Conservation (phyloP, 2,329 filamentous ascomycete species). For the Pezicula rhizophila region DNA sequence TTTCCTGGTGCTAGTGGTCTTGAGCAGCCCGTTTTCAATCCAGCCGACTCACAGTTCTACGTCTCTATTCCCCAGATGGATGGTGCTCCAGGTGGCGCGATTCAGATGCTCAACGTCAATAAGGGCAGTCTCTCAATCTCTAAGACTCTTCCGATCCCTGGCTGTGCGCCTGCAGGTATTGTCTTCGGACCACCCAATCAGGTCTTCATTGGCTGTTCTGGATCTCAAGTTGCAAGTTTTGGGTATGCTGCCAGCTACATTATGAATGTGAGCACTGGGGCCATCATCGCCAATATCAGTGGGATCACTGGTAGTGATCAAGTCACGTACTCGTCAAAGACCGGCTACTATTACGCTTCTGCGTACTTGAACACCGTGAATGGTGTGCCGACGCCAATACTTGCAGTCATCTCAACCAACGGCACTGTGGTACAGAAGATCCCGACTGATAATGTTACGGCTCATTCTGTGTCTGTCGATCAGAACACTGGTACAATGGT, state of each 20-base stretch:
- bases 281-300: background rate
- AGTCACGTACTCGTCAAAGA: background rate
- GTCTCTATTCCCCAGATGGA: conserved; percentile 3
- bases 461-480: conserved; percentile 8
- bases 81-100: conserved; percentile 1
- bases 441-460: conserved; percentile 8
- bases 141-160: too few species aligned
- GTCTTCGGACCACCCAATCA: too few species aligned
- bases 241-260: too few species aligned
- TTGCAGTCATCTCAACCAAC: background rate
- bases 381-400: background rate
- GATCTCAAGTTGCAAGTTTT: too few species aligned
- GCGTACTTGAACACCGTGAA: conserved; percentile 1
- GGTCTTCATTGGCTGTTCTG: too few species aligned
- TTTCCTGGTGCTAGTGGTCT: background rate
- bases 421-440: conserved; percentile 7
- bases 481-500: conserved; percentile 3
- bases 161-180: too few species aligned
- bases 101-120: background rate
- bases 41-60: conserved; percentile 4
- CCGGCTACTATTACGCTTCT: background rate
- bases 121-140: too few species aligned
- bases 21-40: conserved; percentile 7
- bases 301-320: background rate
- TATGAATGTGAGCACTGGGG: too few species aligned